Evolutionary conservation across 1,284 basidiomycete species (phyloP).

Genomic region (Amylostereum areolatum): DNA sequence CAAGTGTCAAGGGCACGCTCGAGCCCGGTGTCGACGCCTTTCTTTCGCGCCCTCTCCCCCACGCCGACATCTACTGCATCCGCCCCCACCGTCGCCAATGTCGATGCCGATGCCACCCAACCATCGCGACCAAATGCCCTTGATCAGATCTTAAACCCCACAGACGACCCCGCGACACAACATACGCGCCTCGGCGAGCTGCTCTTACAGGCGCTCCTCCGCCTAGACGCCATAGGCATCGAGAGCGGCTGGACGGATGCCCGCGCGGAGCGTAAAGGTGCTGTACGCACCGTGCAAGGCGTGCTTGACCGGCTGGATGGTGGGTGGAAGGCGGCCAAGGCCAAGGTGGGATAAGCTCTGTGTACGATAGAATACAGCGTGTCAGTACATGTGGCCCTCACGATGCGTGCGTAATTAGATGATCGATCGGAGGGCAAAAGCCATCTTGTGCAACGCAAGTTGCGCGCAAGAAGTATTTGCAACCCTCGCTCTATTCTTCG

Average conservation of each 20-base stretch:
- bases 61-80: slow-evolving; percentile 11
- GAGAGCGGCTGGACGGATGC: slow-evolving; percentile 69
- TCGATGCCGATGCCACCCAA: too few species aligned
- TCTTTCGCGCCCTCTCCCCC: slow-evolving; percentile 37
- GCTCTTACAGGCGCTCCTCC: slow-evolving; percentile 69
- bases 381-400: too few species aligned
- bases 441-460: too few species aligned
- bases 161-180: slow-evolving; percentile 31
- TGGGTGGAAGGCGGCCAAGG: slow-evolving; percentile 31
- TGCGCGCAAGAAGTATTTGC: too few species aligned
- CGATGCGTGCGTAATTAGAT: too few species aligned
- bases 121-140: too few species aligned
- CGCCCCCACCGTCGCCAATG: slow-evolving; percentile 2
- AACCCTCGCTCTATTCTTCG: too few species aligned
- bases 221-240: slow-evolving; percentile 66
- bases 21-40: slow-evolving; percentile 51
- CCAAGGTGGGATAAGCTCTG: background rate
- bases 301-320: slow-evolving; percentile 51
- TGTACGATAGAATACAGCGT: too few species aligned
- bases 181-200: slow-evolving; percentile 64
- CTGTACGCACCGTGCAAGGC: slow-evolving; percentile 61
- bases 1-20: slow-evolving; percentile 45
- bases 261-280: slow-evolving; percentile 65
- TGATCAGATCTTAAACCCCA: too few species aligned
- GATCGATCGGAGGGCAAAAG: too few species aligned